Evolutionary conservation across 495 filamentous ascomycete genomes (phyloP).

Genomic region (Glutinoglossum americanum): DNA sequence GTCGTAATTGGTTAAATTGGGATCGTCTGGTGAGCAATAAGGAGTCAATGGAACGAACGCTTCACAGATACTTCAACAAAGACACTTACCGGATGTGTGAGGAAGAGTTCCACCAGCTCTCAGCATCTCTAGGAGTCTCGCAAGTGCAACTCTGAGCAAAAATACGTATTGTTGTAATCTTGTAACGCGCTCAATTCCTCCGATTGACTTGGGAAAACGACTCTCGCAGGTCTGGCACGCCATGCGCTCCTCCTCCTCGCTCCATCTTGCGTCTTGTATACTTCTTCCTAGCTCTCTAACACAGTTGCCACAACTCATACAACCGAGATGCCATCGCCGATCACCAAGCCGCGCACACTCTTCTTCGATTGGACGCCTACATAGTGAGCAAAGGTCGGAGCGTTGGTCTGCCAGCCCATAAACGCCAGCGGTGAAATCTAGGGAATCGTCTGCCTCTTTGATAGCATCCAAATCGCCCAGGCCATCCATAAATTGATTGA

Average conservation of each 20-base stretch:
- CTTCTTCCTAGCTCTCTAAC: constrained; percentile 43
- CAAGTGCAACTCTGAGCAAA: constrained; percentile 74
- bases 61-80: neutral
- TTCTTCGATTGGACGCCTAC: constrained; percentile 79
- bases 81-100: constrained; percentile 39
- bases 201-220: constrained; percentile 25
- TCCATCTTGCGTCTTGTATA: constrained; percentile 43
- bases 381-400: constrained; percentile 62
- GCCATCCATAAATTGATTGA: constrained; percentile 62
- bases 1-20: constrained; percentile 44
- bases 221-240: constrained; percentile 49
- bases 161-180: constrained; percentile 89
- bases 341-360: constrained; percentile 57
- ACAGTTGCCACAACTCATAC: constrained; percentile 58
- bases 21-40: constrained; percentile 33
- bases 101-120: constrained; percentile 61
- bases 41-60: constrained; percentile 6
- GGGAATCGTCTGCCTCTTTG: constrained; percentile 45
- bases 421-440: constrained; percentile 54
- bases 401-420: constrained; percentile 49
- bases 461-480: constrained; percentile 52
- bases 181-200: constrained; percentile 41
- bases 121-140: constrained; percentile 70
- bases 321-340: constrained; percentile 62
- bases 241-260: constrained; percentile 36